Conservation (phyloP, 768 basidiomycete genomes). For the Dioszegia hungarica region DNA sequence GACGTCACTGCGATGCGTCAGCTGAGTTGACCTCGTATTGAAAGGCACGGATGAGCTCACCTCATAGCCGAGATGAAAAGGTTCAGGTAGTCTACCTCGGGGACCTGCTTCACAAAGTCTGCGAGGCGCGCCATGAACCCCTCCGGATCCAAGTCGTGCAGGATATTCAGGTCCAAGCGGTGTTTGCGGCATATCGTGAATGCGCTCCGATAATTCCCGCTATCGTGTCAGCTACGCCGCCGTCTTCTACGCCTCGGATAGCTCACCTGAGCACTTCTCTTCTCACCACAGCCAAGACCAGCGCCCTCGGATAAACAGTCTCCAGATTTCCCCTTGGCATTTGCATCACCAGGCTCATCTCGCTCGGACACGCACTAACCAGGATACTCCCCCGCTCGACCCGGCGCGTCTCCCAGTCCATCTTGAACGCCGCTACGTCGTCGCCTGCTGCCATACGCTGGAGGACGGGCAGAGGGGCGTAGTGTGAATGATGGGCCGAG, state of each 20-base stretch:
- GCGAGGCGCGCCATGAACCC: slow-evolving; percentile 62
- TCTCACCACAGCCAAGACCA: slow-evolving; percentile 80
- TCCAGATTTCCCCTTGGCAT: slow-evolving; percentile 98
- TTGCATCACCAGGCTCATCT: slow-evolving; percentile 86
- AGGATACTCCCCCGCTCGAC: slow-evolving; percentile 87
- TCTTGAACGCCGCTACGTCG: slow-evolving; percentile 33
- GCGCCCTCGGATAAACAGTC: slow-evolving; percentile 84
- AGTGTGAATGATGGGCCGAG: slow-evolving; percentile 71
- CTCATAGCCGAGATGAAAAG: slow-evolving; percentile 81
- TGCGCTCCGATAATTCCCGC: slow-evolving; percentile 74
- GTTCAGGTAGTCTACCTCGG: slow-evolving; percentile 86
- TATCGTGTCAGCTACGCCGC: slow-evolving; percentile 44
- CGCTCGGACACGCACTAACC: slow-evolving; percentile 77
- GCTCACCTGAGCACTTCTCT: slow-evolving; percentile 68
- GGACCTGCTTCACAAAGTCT: slow-evolving; percentile 74
- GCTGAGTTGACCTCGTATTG: not conserved
- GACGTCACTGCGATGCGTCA: slow-evolving; percentile 24
- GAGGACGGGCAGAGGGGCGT: slow-evolving; percentile 56
- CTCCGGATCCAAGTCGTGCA: slow-evolving; percentile 74
- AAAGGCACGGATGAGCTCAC: slow-evolving; percentile 50
- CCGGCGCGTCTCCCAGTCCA: slow-evolving; percentile 64
- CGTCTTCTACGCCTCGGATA: not conserved
- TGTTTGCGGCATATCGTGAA: slow-evolving; percentile 90
- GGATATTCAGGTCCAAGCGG: slow-evolving; percentile 78
- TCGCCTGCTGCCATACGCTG: slow-evolving; percentile 30